Percentiles rank a stretch among this genome's conserved stretches.
These are phyloP conservation scores for Dendrobium nobile DNA, from an alignment of 106 monocot species.

Conservation along the genomic window DNA sequence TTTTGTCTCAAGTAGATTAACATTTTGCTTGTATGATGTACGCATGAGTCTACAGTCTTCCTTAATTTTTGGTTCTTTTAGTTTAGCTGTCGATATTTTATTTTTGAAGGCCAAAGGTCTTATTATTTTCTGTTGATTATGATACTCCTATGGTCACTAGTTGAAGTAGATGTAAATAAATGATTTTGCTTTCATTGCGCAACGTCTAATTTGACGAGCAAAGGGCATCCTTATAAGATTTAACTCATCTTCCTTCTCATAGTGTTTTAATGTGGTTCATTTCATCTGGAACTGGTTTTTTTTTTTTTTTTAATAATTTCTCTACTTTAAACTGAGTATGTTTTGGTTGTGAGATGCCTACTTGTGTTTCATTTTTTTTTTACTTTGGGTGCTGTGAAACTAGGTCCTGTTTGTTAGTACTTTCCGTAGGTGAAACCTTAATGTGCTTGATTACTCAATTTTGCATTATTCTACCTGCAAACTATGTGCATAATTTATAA, in stretches of 20 bases:
- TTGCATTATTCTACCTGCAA: neutral
- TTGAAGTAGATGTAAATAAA: neutral
- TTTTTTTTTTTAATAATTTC: neutral
- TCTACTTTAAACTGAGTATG: too few relatives aligned
- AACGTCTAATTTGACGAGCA: constrained; percentile 1
- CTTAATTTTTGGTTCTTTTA: neutral
- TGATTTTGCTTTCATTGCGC: neutral
- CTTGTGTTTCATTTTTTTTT: neutral
- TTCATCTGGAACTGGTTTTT: neutral
- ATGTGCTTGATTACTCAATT: neutral
- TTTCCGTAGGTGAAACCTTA: neutral
- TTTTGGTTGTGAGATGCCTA: too few relatives aligned
- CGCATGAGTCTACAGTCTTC: neutral
- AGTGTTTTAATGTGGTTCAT: neutral
- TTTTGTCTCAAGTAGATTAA: neutral
- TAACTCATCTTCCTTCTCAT: neutral
- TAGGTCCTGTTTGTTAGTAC: neutral
- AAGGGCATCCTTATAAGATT: neutral
- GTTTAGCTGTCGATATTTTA: neutral
- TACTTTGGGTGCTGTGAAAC: neutral
- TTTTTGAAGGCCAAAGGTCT: neutral
- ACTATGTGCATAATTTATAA: constrained; percentile 2
- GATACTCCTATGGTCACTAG: neutral
- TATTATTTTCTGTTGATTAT: neutral
- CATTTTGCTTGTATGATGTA: neutral